phyloP scores from a whole-genome alignment of 306 rosid species.

The Trifolium fragiferum region DNA sequence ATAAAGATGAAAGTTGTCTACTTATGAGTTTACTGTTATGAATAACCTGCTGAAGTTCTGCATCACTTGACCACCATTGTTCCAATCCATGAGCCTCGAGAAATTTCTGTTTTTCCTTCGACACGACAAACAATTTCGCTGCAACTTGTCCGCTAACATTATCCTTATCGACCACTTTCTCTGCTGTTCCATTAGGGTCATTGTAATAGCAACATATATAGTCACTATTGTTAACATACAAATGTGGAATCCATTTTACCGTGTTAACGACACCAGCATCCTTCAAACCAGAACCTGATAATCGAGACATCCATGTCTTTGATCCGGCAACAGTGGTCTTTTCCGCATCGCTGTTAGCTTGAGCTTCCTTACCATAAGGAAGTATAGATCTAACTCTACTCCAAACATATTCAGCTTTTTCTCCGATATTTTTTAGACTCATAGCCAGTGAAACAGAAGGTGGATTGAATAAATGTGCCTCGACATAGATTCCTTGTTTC shows the following conservation, averaged over 20 bases:
- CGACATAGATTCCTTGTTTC: slow-evolving; percentile 80
- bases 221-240: slow-evolving; percentile 88
- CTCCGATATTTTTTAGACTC: slow-evolving; percentile 72
- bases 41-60: slow-evolving; percentile 77
- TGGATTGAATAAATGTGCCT: slow-evolving; percentile 91
- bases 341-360: slow-evolving; percentile 43
- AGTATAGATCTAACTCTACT: slow-evolving; percentile 75
- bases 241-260: slow-evolving; percentile 84
- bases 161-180: slow-evolving; percentile 54
- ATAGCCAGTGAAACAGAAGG: slow-evolving; percentile 89
- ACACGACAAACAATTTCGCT: slow-evolving; percentile 83
- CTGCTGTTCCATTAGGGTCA: slow-evolving; percentile 56
- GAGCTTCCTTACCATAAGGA: slow-evolving; percentile 58
- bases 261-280: slow-evolving; percentile 47
- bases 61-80: slow-evolving; percentile 98
- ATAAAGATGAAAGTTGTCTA: slow-evolving; percentile 80
- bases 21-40: slow-evolving; percentile 83
- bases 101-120: slow-evolving; percentile 92
- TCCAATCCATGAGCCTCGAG: slow-evolving; percentile 92
- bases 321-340: slow-evolving; percentile 40
- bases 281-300: slow-evolving; percentile 51
- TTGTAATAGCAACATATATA: slow-evolving; percentile 89
- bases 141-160: slow-evolving; percentile 57
- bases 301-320: slow-evolving; percentile 61
- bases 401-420: slow-evolving; percentile 78